Conservation (phyloP, 2,329 filamentous ascomycete species). For the Escovopsis sp. region DNA sequence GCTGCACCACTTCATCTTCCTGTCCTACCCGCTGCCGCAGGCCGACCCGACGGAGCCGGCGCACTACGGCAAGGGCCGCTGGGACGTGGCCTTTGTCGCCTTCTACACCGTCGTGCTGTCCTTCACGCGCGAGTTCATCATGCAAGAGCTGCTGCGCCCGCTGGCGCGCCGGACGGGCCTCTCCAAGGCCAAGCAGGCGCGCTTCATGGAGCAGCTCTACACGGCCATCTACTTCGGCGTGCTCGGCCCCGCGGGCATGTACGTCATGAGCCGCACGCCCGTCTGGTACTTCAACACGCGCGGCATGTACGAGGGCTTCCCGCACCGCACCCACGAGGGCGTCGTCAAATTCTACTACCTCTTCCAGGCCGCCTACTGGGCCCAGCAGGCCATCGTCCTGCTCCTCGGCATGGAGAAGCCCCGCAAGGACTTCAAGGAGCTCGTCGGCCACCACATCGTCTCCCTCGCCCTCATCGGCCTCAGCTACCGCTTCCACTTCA, state of each 20-base stretch:
- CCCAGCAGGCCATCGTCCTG: constrained; percentile 82
- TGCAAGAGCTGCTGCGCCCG: constrained; percentile 76
- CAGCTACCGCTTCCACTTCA: constrained; percentile 94
- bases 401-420: constrained; percentile 82
- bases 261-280: constrained; percentile 80
- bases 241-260: constrained; percentile 71
- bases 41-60: constrained; percentile 27
- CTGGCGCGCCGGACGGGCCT: constrained; percentile 58
- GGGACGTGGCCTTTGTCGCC: constrained; percentile 72
- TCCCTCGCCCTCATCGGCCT: constrained; percentile 69
- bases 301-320: constrained; percentile 82
- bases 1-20: constrained; percentile 68
- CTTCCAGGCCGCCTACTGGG: constrained; percentile 89
- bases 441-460: constrained; percentile 83
- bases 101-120: constrained; percentile 86
- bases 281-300: constrained; percentile 92
- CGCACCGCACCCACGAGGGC: constrained; percentile 66
- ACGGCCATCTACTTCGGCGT: constrained; percentile 80
- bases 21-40: constrained; percentile 63
- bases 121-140: constrained; percentile 90
- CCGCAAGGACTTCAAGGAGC: constrained; percentile 86
- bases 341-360: constrained; percentile 92
- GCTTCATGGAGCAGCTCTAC: constrained; percentile 95
- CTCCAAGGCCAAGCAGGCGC: constrained; percentile 62
- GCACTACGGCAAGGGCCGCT: constrained; percentile 79